A percentile compares a stretch with the other conserved stretches of the same genome.
Conservation (phyloP, 2,329 filamentous ascomycete genomes). For the Cladosporium sp. region DNA sequence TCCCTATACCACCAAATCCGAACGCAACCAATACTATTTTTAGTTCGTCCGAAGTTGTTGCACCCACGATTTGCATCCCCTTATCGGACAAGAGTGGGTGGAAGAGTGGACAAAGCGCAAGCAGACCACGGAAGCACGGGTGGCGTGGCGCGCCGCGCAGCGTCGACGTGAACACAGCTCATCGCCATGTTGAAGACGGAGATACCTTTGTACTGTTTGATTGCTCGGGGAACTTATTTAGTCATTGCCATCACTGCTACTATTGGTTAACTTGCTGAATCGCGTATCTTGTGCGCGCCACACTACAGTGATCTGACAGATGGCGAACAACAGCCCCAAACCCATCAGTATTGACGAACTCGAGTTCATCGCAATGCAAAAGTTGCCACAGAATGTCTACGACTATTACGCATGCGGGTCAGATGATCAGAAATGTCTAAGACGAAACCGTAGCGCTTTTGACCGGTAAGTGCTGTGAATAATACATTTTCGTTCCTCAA, state of each 20-base stretch:
- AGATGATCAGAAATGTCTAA: slow-evolving; percentile 11
- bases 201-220: neutral
- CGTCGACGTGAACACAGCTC: neutral
- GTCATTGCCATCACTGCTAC: neutral
- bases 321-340: neutral
- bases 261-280: too few relatives aligned
- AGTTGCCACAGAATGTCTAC: slow-evolving; percentile 16
- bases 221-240: neutral
- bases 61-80: neutral
- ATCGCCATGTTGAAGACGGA: neutral
- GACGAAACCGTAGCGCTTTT: slow-evolving; percentile 1
- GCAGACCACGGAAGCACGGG: neutral
- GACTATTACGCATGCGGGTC: slow-evolving; percentile 19
- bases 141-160: neutral
- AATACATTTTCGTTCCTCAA: too few relatives aligned
- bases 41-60: neutral
- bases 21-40: neutral
- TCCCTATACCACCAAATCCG: neutral
- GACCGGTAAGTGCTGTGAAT: too few relatives aligned
- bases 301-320: neutral
- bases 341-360: slow-evolving; percentile 16
- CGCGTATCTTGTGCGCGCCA: neutral
- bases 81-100: slow-evolving; percentile 3
- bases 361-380: slow-evolving; percentile 5
- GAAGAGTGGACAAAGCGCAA: neutral